Base-by-base conservation (phyloP, 306 rosid genomes). In the Trifolium fragiferum region DNA sequence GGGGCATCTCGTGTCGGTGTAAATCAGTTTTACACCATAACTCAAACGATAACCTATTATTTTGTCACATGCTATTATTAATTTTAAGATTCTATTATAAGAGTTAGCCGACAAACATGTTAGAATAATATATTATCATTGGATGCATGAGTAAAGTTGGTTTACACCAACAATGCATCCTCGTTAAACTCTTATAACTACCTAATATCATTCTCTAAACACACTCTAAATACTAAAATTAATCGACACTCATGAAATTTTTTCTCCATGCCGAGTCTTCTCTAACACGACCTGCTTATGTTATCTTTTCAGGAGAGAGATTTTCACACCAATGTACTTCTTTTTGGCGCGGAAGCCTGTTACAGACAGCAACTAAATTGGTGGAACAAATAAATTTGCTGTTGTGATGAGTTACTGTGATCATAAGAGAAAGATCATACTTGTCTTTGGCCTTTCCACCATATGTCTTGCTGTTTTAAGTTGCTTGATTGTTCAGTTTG, bases 311-410 rank as follows among this genome's bases (percentile, higher is more conserved):
- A 90, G 99, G 93, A 92, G 47, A 69, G 99, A 92, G 83, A 92
- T 94, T 66, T 94, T 94, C 84, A 94, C 99, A 5, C 97, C 99
- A 15, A 76, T 92, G 95, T 94, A 94, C 78, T 94, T 94, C 93
- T 94, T 94, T 85, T 72, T 94, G 90, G 99, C 87, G 2, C 84
- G 89, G 80, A 94, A 94, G 87, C 95, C 96, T 11, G 63, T 51
- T 47, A 80, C 90, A 21, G 86, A 65, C 1, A 77, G 72, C 38
- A 71, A 82, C 74, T 84, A 68, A 74, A 23, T 0, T 53, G 61
- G 72, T 47, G 21, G 40, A 27, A 68, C 61, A 64, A 77, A 21
- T 67, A 53, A 53, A 75, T 18, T 25, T 25, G 47, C 50, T 70
- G 54, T 55, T 12, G 72, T 27, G 33, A 20, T 7, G 35, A 21